phyloP scores from a whole-genome alignment of 2,329 filamentous ascomycete genomes.

The Penicillium griseofulvum region DNA sequence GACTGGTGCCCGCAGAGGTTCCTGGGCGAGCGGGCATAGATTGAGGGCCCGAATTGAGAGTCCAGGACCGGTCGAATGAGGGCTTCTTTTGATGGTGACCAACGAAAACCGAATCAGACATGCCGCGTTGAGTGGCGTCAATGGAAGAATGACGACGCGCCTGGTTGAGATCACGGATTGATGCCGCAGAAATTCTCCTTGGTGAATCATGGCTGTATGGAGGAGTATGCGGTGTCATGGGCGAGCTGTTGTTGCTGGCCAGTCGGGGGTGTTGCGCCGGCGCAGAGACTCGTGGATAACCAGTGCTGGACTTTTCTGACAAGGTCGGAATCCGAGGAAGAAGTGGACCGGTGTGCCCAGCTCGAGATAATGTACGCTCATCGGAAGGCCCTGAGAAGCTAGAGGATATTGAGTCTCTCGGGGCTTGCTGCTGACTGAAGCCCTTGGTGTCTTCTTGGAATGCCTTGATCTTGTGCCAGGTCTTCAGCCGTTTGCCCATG shows the following conservation, averaged over 20 bases:
- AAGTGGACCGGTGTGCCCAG: conserved; percentile 38
- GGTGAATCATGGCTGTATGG: conserved; percentile 43
- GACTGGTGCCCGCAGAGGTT: conserved; percentile 31
- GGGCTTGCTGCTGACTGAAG: conserved; percentile 44
- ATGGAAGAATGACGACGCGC: conserved; percentile 85
- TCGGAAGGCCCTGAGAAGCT: conserved; percentile 44
- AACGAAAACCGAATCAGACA: conserved; percentile 29
- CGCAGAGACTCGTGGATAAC: conserved; percentile 26
- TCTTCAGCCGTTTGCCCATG: conserved; percentile 83
- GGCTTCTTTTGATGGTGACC: conserved; percentile 54
- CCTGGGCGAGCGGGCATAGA: conserved; percentile 34
- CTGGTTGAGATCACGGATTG: conserved; percentile 77
- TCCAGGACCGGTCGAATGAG: conserved; percentile 61
- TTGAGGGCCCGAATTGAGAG: conserved; percentile 45
- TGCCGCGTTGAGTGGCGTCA: conserved; percentile 58
- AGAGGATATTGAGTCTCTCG: conserved; percentile 38
- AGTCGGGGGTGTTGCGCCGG: conserved; percentile 33
- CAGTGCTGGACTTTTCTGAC: conserved; percentile 32
- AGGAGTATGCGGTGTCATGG: conserved; percentile 46
- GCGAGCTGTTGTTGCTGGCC: conserved; percentile 41
- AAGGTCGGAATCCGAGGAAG: conserved; percentile 46
- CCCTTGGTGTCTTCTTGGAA: conserved; percentile 82
- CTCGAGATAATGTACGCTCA: conserved; percentile 47
- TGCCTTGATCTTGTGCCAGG: conserved; percentile 93
- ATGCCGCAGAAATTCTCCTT: conserved; percentile 71